A percentile compares a stretch with the other conserved stretches of the same genome.
Evolutionary conservation across 306 rosid species (phyloP).

Genomic region (Fragaria vesca): DNA sequence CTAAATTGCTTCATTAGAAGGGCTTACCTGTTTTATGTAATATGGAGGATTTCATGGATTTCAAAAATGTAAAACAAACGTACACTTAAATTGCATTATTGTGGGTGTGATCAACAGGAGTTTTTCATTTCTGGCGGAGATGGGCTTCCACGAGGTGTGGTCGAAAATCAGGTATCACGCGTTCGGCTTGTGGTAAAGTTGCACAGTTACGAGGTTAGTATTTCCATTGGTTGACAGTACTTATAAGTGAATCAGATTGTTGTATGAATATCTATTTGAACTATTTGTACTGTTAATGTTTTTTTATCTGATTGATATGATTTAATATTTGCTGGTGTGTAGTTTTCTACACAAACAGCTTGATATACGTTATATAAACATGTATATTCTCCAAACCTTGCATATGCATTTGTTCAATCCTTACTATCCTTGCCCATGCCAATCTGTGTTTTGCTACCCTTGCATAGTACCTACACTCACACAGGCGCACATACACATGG

Average conservation of each 20-base stretch:
- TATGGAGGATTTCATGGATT: background rate
- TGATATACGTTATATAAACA: background rate
- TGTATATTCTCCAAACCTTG: background rate
- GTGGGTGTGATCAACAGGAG: slow-evolving; percentile 48
- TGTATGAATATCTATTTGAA: background rate
- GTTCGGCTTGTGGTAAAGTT: slow-evolving; percentile 72
- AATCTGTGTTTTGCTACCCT: background rate
- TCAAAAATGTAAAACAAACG: background rate
- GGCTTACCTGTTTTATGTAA: background rate
- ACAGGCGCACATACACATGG: background rate
- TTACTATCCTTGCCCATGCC: background rate
- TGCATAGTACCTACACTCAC: background rate
- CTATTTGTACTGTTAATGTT: background rate
- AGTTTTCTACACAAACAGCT: background rate
- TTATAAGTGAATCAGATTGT: background rate
- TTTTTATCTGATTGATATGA: background rate
- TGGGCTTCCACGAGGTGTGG: slow-evolving; percentile 97
- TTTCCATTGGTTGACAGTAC: slow-evolving; percentile 20
- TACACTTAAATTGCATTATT: slow-evolving; percentile 1
- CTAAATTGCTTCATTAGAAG: background rate
- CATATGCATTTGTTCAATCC: background rate
- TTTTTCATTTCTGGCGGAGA: slow-evolving; percentile 98
- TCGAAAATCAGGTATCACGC: slow-evolving; percentile 90
- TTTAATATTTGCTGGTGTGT: background rate
- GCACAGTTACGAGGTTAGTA: slow-evolving; percentile 79